Conservation (phyloP, 2,329 filamentous ascomycete species). For the Ophiostoma pallidulum region DNA sequence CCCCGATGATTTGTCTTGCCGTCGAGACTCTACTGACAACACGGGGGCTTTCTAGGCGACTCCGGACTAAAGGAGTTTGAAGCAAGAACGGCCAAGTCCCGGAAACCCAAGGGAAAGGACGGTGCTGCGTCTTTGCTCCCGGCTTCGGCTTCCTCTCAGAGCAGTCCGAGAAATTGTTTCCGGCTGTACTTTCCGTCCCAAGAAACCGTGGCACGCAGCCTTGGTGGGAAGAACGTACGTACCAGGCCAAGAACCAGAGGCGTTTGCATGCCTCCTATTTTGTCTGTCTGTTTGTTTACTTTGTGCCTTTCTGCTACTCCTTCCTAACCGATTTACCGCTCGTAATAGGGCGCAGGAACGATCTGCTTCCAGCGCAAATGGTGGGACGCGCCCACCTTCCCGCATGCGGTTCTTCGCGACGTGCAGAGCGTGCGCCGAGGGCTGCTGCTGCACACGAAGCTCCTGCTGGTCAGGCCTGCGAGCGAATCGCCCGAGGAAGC, state of each 20-base stretch:
- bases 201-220: slow-evolving; percentile 56
- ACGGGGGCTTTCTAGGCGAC: slow-evolving; percentile 24
- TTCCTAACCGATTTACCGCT: too few species aligned
- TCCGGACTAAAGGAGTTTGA: slow-evolving; percentile 38
- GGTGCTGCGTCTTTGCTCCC: background rate
- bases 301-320: background rate
- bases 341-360: slow-evolving; percentile 61
- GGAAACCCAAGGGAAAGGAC: slow-evolving; percentile 19
- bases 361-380: slow-evolving; percentile 68
- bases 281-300: background rate
- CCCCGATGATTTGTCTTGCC: background rate
- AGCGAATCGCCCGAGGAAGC: slow-evolving; percentile 18
- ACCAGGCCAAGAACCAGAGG: background rate
- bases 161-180: slow-evolving; percentile 35
- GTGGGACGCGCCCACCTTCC: slow-evolving; percentile 64
- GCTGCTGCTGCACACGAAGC: slow-evolving; percentile 82
- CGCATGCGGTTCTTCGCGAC: slow-evolving; percentile 61
- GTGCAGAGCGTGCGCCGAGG: slow-evolving; percentile 61
- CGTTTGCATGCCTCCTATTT: background rate
- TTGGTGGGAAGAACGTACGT: slow-evolving; percentile 50
- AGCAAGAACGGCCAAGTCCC: slow-evolving; percentile 25
- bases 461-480: slow-evolving; percentile 39
- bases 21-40: background rate
- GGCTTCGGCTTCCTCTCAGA: background rate
- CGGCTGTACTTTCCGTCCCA: slow-evolving; percentile 74